A percentile compares a stretch with the other conserved stretches of the same genome.
Conservation (phyloP, 2,329 filamentous ascomycete species). For the Dactylellina cionopaga region DNA sequence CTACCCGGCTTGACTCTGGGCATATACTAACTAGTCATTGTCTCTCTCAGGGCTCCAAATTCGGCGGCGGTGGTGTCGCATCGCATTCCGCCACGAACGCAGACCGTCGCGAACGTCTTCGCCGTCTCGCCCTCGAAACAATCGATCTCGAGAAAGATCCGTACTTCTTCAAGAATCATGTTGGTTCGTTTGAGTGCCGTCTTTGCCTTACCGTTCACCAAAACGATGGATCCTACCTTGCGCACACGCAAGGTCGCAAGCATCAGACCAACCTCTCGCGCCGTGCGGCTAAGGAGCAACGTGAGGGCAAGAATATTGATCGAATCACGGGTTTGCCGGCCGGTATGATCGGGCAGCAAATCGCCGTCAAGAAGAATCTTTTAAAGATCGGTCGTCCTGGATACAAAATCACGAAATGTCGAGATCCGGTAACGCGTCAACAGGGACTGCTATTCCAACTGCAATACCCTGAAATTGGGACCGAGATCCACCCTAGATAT, state of each 20-base stretch:
- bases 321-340: conserved; percentile 75
- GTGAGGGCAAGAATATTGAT: conserved; percentile 79
- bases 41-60: conserved; percentile 88
- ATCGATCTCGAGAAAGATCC: conserved; percentile 99
- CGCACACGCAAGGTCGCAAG: conserved; percentile 97
- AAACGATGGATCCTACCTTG: conserved; percentile 98
- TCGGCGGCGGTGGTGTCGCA: conserved; percentile 95
- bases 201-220: conserved; percentile 97
- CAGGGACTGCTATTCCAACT: conserved; percentile 94
- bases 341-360: conserved; percentile 77
- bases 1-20: conserved; percentile 55
- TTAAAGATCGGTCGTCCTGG: conserved; percentile 96
- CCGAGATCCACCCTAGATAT: conserved; percentile 79
- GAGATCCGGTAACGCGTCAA: conserved; percentile 87
- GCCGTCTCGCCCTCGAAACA: conserved; percentile 96
- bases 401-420: conserved; percentile 96
- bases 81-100: conserved; percentile 93
- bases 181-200: conserved; percentile 96
- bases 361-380: conserved; percentile 77
- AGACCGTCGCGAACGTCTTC: conserved; percentile 94
- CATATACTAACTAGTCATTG: conserved; percentile 70
- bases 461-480: conserved; percentile 89
- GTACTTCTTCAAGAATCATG: conserved; percentile 99
- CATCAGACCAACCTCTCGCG: conserved; percentile 98
- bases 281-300: conserved; percentile 92